phyloP scores from a whole-genome alignment of 768 basidiomycete species.

The Tricholoma bakamatsutake region DNA sequence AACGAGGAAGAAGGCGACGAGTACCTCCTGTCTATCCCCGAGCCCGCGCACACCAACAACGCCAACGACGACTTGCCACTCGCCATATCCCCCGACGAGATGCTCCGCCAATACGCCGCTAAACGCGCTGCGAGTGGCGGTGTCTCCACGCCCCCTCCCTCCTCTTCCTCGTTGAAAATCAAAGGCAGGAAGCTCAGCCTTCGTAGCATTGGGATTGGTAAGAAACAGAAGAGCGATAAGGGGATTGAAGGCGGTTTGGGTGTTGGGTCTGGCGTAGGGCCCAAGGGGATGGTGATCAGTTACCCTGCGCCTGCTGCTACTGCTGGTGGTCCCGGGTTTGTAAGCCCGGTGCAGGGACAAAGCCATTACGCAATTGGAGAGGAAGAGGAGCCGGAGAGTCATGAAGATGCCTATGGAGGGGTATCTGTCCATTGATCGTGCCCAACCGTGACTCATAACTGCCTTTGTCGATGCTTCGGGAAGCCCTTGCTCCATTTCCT shows the following conservation, averaged over 20 bases:
- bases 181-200: conserved; percentile 9
- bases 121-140: conserved; percentile 13
- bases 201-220: conserved; percentile 6
- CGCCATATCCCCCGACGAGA: conserved; percentile 62
- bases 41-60: conserved; percentile 27
- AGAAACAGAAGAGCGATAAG: conserved; percentile 3
- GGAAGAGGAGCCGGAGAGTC: conserved; percentile 10
- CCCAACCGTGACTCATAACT: too few relatives aligned
- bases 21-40: conserved; percentile 39
- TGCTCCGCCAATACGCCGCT: conserved; percentile 71
- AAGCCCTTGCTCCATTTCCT: too few relatives aligned
- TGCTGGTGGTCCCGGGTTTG: neutral
- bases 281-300: conserved; percentile 12
- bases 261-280: neutral
- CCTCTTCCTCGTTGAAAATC: neutral
- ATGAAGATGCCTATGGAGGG: conserved; percentile 9
- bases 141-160: neutral
- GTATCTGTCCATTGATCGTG: neutral
- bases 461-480: too few relatives aligned
- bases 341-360: conserved; percentile 12
- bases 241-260: conserved; percentile 5
- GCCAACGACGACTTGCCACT: conserved; percentile 23
- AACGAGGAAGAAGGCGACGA: conserved; percentile 25
- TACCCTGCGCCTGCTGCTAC: conserved; percentile 20
- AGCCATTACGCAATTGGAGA: conserved; percentile 28